Conservation (phyloP, 192 early-diverging fungal species). For the Rhizophlyctis rosea region DNA sequence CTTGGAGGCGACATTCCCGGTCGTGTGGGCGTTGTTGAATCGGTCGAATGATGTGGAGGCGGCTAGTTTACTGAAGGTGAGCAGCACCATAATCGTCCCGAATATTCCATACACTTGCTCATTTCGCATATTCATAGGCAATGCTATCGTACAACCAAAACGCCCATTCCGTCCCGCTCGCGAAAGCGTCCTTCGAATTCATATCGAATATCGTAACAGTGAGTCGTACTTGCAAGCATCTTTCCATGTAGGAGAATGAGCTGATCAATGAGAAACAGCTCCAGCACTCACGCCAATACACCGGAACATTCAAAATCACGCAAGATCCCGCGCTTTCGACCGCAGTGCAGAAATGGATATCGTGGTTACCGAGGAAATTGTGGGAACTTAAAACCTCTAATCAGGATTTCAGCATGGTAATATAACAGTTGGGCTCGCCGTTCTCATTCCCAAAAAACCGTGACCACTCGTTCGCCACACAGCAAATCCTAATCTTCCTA, state of each 20-base stretch:
- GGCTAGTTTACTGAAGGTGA: neutral
- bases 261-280: too few species aligned
- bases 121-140: too few species aligned
- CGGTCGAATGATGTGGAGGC: neutral
- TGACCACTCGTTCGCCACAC: neutral
- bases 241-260: too few species aligned
- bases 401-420: constrained; percentile 18
- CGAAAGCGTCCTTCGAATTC: neutral
- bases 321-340: neutral
- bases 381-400: constrained; percentile 22
- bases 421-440: neutral
- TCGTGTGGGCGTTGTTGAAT: constrained; percentile 26
- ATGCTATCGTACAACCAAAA: too few species aligned
- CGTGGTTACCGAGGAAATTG: constrained; percentile 15
- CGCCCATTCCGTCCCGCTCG: too few species aligned
- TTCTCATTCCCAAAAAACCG: neutral
- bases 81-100: neutral
- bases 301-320: constrained; percentile 1
- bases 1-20: constrained; percentile 25
- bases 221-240: too few species aligned
- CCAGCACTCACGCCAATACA: constrained; percentile 4
- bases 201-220: neutral
- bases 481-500: constrained; percentile 21
- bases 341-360: constrained; percentile 5
- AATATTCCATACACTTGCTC: neutral